phyloP scores from a whole-genome alignment of 441 rosid species.

The Capsella rubella region DNA sequence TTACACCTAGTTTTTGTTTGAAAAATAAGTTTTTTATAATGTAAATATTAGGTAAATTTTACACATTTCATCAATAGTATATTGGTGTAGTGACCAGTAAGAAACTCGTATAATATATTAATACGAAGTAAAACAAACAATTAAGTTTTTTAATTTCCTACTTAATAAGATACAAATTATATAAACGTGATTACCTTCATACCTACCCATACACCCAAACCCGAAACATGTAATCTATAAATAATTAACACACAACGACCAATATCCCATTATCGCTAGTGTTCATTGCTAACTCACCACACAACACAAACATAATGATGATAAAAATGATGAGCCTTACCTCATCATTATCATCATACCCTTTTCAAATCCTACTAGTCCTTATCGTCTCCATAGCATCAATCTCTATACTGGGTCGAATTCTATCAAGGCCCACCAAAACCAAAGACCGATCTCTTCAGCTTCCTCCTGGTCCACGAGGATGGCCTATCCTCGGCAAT shows the following conservation, averaged over 20 bases:
- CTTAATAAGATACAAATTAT: constrained; percentile 1
- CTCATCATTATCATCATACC: constrained; percentile 32
- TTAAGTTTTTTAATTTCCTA: neutral
- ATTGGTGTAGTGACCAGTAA: too few relatives aligned
- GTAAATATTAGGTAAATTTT: too few relatives aligned
- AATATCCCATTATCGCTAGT: constrained; percentile 14
- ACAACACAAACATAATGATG: neutral
- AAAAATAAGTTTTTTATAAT: too few relatives aligned
- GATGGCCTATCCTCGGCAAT: constrained; percentile 63
- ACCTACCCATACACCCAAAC: constrained; percentile 43
- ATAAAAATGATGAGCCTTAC: constrained; percentile 25
- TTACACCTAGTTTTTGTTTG: too few relatives aligned
- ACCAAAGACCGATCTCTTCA: constrained; percentile 34
- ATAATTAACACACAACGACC: constrained; percentile 23
- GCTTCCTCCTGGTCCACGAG: constrained; percentile 65
- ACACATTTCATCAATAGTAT: too few relatives aligned
- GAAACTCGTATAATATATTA: too few relatives aligned
- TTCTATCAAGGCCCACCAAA: constrained; percentile 26
- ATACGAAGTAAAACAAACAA: too few relatives aligned
- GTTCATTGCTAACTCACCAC: constrained; percentile 25
- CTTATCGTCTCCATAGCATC: constrained; percentile 30
- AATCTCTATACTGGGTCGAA: constrained; percentile 30
- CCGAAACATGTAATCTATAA: constrained; percentile 27
- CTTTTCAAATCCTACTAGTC: constrained; percentile 35
- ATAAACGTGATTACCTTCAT: constrained; percentile 37